These are phyloP conservation scores for Silene conica DNA, from an alignment of 148 eudicot species.

Conservation along the genomic window DNA sequence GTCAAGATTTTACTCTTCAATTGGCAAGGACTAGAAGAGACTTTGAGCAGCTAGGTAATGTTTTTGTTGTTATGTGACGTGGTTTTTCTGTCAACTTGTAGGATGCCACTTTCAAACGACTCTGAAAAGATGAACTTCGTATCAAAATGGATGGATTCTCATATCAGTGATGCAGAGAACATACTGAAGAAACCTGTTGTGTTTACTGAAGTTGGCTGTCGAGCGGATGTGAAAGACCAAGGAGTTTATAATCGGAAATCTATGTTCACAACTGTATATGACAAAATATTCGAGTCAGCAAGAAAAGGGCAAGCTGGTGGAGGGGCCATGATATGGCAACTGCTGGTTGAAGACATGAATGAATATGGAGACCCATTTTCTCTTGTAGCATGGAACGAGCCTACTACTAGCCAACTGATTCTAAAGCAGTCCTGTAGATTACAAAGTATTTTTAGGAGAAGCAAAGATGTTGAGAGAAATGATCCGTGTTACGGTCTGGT, in stretches of 20 bases:
- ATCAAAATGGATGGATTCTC: constrained; percentile 41
- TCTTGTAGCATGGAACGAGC: constrained; percentile 41
- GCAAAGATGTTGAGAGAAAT: constrained; percentile 14
- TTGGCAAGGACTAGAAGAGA: too few relatives aligned
- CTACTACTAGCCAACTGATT: constrained; percentile 38
- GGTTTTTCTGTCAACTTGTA: constrained; percentile 9
- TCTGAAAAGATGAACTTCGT: constrained; percentile 36
- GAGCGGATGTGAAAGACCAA: constrained; percentile 22
- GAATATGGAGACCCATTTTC: constrained; percentile 43
- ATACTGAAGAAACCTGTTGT: constrained; percentile 50
- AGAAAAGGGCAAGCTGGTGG: constrained; percentile 43
- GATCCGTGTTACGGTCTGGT: constrained; percentile 32
- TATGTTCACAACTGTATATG: constrained; percentile 32
- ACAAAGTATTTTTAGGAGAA: constrained; percentile 20
- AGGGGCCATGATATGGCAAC: constrained; percentile 55
- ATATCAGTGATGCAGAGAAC: constrained; percentile 39
- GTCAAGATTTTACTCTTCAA: too few relatives aligned
- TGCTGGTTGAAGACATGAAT: constrained; percentile 43
- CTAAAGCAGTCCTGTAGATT: constrained; percentile 49
- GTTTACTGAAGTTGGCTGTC: constrained; percentile 49
- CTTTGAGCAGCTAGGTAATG: neutral
- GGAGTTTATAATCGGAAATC: constrained; percentile 31
- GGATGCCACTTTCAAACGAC: constrained; percentile 39
- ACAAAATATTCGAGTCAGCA: constrained; percentile 41
- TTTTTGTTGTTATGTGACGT: neutral